Evolutionary conservation across 176 grass and related monocot species (phyloP).

Genomic region (Thinopyrum elongatum): DNA sequence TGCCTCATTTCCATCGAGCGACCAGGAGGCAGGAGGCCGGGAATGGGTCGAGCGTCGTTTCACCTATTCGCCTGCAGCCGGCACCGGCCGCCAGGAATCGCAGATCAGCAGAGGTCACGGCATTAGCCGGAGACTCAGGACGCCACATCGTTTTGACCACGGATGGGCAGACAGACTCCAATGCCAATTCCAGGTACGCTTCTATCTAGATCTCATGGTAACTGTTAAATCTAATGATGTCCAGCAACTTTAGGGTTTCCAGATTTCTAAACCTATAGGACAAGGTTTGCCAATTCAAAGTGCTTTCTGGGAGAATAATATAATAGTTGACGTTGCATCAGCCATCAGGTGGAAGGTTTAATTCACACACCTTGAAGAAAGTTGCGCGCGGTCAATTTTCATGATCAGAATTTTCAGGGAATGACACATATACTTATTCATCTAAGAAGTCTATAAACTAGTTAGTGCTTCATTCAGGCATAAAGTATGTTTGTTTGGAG

Average conservation of each 20-base stretch:
- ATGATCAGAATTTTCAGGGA: slow-evolving; percentile 49
- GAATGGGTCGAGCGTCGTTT: no score
- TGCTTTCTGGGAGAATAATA: neutral
- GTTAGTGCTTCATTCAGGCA: slow-evolving; percentile 56
- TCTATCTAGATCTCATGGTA: slow-evolving; percentile 37
- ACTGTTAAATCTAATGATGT: slow-evolving; percentile 78
- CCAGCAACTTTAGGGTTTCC: slow-evolving; percentile 54
- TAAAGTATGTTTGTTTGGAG: slow-evolving; percentile 35
- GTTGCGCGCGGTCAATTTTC: slow-evolving; percentile 44
- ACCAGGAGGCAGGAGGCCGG: no score
- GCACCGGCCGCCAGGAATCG: no score
- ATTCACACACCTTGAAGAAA: slow-evolving; percentile 74
- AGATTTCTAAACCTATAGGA: slow-evolving; percentile 68
- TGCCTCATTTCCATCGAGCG: no score
- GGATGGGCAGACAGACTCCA: no score
- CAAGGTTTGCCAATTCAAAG: slow-evolving; percentile 20
- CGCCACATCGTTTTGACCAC: no score
- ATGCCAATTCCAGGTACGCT: no score
- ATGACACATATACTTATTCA: slow-evolving; percentile 44
- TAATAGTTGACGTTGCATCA: neutral
- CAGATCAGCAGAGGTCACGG: no score
- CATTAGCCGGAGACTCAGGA: no score
- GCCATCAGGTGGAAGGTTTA: neutral
- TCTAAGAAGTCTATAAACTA: slow-evolving; percentile 45
- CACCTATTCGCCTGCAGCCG: no score